Evolutionary conservation across 2,329 filamentous ascomycete species (phyloP).

Genomic region (Colletotrichum orchidophilum): DNA sequence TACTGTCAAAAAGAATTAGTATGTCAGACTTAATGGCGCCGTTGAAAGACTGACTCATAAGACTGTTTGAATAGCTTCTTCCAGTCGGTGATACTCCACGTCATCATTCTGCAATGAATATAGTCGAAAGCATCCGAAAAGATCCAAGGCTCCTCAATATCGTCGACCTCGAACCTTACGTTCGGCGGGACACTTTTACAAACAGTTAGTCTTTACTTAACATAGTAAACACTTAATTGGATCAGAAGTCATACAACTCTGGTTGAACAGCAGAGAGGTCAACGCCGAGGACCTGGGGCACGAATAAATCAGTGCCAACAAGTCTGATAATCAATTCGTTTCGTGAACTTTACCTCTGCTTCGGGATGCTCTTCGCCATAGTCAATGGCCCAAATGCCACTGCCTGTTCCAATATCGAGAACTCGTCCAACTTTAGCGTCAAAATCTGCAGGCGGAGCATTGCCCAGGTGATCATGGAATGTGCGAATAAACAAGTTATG

Average conservation of each 20-base stretch:
- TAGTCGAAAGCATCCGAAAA: constrained; percentile 44
- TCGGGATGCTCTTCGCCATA: constrained; percentile 37
- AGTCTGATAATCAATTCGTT: not conserved
- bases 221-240: constrained; percentile 39
- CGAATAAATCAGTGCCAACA: too few species aligned
- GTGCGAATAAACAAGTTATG: constrained; percentile 38
- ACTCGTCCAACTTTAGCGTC: not conserved
- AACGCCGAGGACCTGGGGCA: constrained; percentile 48
- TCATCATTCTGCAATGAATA: constrained; percentile 44
- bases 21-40: not conserved
- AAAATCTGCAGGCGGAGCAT: not conserved
- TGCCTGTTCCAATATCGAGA: not conserved
- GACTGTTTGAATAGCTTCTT: constrained; percentile 16
- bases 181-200: constrained; percentile 52
- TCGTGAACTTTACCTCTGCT: constrained; percentile 12
- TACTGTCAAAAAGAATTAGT: not conserved
- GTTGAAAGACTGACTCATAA: not conserved
- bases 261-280: constrained; percentile 52
- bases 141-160: constrained; percentile 45
- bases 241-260: constrained; percentile 39
- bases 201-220: constrained; percentile 38
- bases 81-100: constrained; percentile 39
- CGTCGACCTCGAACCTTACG: too few species aligned
- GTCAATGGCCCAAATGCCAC: not conserved
- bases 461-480: constrained; percentile 33